These are phyloP conservation scores for Xylariales sp. DNA, from an alignment of 2,329 filamentous ascomycete species.

Conservation along the genomic window DNA sequence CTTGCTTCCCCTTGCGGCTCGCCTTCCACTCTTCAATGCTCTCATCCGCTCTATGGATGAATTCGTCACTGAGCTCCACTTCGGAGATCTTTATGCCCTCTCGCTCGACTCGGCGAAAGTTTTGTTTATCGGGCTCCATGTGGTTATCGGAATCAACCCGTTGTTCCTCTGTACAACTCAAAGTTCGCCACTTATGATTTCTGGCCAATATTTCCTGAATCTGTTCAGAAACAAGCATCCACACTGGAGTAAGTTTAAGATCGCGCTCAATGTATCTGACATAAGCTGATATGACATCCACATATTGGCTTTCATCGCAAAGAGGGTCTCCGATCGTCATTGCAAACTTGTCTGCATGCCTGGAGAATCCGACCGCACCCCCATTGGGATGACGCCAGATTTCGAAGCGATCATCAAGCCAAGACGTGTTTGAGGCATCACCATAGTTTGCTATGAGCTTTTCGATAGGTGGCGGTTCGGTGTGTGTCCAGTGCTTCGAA, in stretches of 20 bases:
- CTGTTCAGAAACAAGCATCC: constrained; percentile 79
- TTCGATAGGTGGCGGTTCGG: constrained; percentile 60
- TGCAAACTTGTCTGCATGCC: constrained; percentile 66
- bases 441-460: constrained; percentile 94
- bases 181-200: constrained; percentile 80
- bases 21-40: constrained; percentile 76
- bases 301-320: constrained; percentile 74
- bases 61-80: constrained; percentile 63
- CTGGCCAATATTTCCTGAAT: constrained; percentile 76
- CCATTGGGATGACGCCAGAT: constrained; percentile 79
- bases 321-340: constrained; percentile 86
- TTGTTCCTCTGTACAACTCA: constrained; percentile 86
- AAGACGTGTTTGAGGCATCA: constrained; percentile 89
- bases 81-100: constrained; percentile 80
- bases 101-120: constrained; percentile 65
- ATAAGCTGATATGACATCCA: constrained; percentile 68
- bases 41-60: constrained; percentile 65
- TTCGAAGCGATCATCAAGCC: constrained; percentile 83
- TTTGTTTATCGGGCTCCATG: constrained; percentile 59
- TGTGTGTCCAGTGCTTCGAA: constrained; percentile 45
- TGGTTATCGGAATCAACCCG: constrained; percentile 74
- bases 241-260: constrained; percentile 69
- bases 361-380: constrained; percentile 80
- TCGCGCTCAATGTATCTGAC: constrained; percentile 71
- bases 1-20: constrained; percentile 75